Base-by-base conservation (phyloP, 2,329 filamentous ascomycete genomes). In the Epichloe sp. region DNA sequence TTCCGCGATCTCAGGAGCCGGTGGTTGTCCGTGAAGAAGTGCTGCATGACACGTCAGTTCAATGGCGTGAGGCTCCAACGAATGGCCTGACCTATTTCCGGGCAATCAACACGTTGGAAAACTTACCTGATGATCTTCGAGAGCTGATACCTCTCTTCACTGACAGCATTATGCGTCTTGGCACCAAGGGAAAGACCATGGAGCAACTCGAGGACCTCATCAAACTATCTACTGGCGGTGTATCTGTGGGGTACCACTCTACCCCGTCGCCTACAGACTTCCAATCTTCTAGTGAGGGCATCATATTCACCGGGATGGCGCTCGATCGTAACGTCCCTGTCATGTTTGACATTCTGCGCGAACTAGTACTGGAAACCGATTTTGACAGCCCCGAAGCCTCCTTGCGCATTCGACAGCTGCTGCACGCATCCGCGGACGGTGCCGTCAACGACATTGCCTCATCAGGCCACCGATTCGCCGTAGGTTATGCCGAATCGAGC, bases 61-160 rank as follows among this genome's bases (percentile, higher is more conserved):
- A 96, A 60, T 96, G 90, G 89, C 83, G 85, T 48, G 88, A 95
- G 66, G 88, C 90, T 7, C 86, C 88, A 2, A 98, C 93, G 0
- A 98, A 98, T 60, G 93, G 93, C 0, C 71, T 98, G 53, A 97
- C 91, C 1, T 98, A 98, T 65, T 95, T 98, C 72, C 84, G 90
- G 53, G 89, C 88, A 3, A 79, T 97, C 65, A 89, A 94, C 63
- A 76, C 79, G 0, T 74, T 97, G 50, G 77, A 87, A 44, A 80
- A 85, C 54, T 71, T 98, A 14, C 88, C 91, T 0, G 83, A 91
- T 54, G 88, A 96, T 55, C 76, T 97, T 49, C 80, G 93, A 49
- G 76, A 87, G 58, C 74, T 97, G 52, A 79, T 97, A 46, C 93
- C 93, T 0, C 72, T 98, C 0, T 97, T 97, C 63, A 89, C 87